Percentiles rank a stretch among this genome's conserved stretches.
These are phyloP conservation scores for Phialophora tarda DNA, from an alignment of 2,329 filamentous ascomycete genomes.

Conservation along the genomic window DNA sequence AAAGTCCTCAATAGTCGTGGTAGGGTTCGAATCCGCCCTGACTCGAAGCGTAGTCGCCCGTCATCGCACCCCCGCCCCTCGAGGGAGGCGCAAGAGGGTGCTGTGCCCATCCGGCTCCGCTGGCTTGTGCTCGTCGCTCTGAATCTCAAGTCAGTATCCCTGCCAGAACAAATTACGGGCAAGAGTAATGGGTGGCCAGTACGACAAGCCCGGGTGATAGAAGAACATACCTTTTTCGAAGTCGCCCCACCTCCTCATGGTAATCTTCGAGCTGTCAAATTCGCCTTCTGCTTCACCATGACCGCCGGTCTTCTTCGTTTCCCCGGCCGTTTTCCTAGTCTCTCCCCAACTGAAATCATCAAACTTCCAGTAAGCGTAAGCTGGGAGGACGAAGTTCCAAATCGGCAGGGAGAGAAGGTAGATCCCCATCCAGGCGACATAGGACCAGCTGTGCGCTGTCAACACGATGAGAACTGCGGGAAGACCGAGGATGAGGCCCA, in stretches of 20 bases:
- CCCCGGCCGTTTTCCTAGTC: conserved; percentile 90
- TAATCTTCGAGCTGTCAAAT: conserved; percentile 98
- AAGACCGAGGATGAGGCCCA: conserved; percentile 89
- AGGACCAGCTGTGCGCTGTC: conserved; percentile 90
- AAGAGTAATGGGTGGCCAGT: neutral
- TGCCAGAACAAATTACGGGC: neutral
- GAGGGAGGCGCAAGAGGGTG: conserved; percentile 20
- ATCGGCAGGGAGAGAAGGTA: conserved; percentile 91
- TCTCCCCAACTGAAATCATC: conserved; percentile 99
- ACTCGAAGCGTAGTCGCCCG: conserved; percentile 17
- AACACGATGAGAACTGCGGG: conserved; percentile 89
- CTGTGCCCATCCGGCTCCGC: conserved; percentile 27
- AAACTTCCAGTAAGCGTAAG: conserved; percentile 99
- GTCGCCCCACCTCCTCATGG: conserved; percentile 98
- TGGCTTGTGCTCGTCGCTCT: conserved; percentile 34
- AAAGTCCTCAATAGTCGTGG: conserved; percentile 14
- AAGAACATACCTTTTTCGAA: conserved; percentile 74
- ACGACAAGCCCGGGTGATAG: neutral
- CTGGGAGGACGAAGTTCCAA: conserved; percentile 96
- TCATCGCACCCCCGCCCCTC: conserved; percentile 10
- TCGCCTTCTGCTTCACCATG: conserved; percentile 84
- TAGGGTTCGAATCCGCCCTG: conserved; percentile 16
- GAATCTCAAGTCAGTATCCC: conserved; percentile 11
- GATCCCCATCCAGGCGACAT: conserved; percentile 95
- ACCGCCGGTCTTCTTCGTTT: conserved; percentile 78